Conservation (phyloP, 805 yeast species). For the Wickerhamiella vanderwaltii region DNA sequence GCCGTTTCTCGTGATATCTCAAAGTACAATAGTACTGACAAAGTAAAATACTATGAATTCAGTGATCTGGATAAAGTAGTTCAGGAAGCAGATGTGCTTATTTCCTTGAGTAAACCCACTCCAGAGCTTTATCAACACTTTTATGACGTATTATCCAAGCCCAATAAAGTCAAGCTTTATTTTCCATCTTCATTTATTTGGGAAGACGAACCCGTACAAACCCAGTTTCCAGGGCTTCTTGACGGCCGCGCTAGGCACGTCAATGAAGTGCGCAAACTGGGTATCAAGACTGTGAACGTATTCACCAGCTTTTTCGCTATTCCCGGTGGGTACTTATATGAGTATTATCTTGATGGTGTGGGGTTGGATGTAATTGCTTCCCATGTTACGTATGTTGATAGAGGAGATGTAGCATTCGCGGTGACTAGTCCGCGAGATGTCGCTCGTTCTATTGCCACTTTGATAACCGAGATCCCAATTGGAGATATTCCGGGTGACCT, state of each 20-base stretch:
- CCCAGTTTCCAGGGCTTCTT: conserved; percentile 1
- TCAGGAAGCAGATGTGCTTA: neutral
- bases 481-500: conserved; percentile 1
- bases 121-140: neutral
- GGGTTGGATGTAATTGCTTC: neutral
- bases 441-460: neutral
- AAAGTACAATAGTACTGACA: neutral
- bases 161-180: conserved; percentile 5
- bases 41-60: neutral
- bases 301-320: neutral
- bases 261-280: neutral
- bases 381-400: no score
- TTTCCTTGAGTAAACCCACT: neutral
- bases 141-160: neutral
- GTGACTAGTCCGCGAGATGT: neutral
- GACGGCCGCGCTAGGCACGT: conserved; percentile 1
- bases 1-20: neutral
- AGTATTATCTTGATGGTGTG: neutral
- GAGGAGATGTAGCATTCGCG: no score
- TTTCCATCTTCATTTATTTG: no score
- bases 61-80: conserved; percentile 4
- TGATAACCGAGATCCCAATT: neutral
- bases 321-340: conserved; percentile 1
- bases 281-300: conserved; percentile 2
- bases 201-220: no score